Evolutionary conservation across 345 rosid species (phyloP).

Genomic region (Gossypium bickii): DNA sequence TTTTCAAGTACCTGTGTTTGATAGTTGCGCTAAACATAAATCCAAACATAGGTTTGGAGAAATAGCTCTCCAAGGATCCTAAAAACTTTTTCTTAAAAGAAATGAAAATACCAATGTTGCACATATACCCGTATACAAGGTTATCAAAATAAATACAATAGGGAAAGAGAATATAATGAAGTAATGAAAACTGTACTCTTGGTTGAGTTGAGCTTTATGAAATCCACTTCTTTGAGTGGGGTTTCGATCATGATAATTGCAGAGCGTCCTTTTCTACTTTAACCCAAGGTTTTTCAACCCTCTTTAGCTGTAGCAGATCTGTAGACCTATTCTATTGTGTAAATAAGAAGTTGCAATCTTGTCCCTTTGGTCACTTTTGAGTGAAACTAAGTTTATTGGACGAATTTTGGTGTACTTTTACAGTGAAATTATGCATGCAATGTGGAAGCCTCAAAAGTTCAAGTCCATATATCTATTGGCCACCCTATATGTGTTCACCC

Average conservation of each 20-base stretch:
- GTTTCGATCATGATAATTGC: neutral
- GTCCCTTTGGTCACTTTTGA: conserved; percentile 5
- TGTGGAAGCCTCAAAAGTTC: conserved; percentile 88
- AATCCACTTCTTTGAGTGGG: neutral
- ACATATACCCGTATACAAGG: neutral
- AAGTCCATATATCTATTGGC: conserved; percentile 75
- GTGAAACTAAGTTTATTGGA: neutral
- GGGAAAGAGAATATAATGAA: neutral
- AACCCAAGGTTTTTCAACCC: neutral
- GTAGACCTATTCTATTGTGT: conserved; percentile 2
- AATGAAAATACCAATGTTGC: no score
- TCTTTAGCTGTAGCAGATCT: neutral
- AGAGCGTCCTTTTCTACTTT: conserved; percentile 8
- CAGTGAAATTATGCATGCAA: conserved; percentile 87
- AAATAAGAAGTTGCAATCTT: conserved; percentile 1
- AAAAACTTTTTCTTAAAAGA: no score
- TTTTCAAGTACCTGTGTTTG: no score
- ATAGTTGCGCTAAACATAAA: no score
- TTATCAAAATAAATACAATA: neutral
- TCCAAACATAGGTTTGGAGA: no score
- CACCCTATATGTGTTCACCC: conserved; percentile 76
- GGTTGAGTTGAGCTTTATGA: neutral
- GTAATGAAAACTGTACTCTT: neutral
- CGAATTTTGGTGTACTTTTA: conserved; percentile 9
- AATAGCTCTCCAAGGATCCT: no score